Conservation (phyloP, 192 early-diverging fungal genomes). For the Mortierella alpina region DNA sequence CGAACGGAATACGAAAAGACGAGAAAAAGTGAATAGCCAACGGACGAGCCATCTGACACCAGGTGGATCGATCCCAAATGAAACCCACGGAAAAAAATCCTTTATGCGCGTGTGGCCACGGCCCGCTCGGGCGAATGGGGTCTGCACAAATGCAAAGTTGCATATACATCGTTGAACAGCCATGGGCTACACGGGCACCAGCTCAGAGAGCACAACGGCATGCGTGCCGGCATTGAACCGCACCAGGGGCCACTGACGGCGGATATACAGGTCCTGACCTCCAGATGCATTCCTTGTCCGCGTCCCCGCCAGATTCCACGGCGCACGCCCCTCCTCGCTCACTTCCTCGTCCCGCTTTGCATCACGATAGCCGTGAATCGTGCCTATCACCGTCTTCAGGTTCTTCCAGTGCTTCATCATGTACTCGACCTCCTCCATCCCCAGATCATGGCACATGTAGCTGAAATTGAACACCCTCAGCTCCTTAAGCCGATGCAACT, state of each 20-base stretch:
- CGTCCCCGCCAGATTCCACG: not conserved
- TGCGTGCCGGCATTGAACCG: constrained; percentile 2
- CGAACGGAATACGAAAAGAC: too few species aligned
- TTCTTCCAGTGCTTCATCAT: constrained; percentile 33
- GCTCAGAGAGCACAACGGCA: not conserved
- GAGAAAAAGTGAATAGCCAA: too few species aligned
- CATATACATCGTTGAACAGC: too few species aligned
- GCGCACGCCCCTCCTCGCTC: not conserved
- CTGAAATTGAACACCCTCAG: constrained; percentile 26
- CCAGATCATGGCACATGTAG: constrained; percentile 23
- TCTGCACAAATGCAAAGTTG: too few species aligned
- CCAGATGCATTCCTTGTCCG: not conserved
- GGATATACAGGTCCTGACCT: constrained; percentile 24
- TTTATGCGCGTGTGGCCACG: too few species aligned
- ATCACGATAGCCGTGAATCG: not conserved
- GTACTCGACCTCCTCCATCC: constrained; percentile 26
- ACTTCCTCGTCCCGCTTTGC: not conserved
- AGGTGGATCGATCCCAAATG: too few species aligned
- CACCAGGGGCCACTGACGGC: constrained; percentile 20
- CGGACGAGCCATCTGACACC: too few species aligned
- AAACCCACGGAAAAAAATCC: too few species aligned
- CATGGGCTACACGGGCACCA: not conserved
- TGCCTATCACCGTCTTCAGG: constrained; percentile 20
- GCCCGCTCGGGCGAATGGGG: too few species aligned
- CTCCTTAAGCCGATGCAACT: constrained; percentile 6